Percentiles rank a stretch among this genome's conserved stretches.
Conservation (phyloP, 2,329 filamentous ascomycete species). For the Diatrype stigma region DNA sequence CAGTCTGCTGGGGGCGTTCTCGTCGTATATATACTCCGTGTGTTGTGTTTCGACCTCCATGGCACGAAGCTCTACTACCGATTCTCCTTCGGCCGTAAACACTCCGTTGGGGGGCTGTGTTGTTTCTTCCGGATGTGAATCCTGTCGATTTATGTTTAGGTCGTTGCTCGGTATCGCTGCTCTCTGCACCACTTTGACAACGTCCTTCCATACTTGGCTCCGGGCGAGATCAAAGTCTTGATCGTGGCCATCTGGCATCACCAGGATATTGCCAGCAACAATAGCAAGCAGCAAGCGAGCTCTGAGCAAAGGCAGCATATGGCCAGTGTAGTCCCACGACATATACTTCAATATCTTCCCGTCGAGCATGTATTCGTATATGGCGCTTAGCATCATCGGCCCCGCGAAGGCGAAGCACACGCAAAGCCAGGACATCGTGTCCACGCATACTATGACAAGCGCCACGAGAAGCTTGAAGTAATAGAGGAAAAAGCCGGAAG, state of each 20-base stretch:
- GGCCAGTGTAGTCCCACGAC: no score
- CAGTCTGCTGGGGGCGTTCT: conserved; percentile 16
- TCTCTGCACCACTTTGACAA: no score
- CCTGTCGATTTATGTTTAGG: no score
- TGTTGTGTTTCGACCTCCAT: no score
- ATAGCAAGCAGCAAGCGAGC: conserved; percentile 26
- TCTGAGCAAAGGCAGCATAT: conserved; percentile 13
- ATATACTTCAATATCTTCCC: conserved; percentile 24
- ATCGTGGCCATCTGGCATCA: conserved; percentile 20
- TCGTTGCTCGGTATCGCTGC: no score
- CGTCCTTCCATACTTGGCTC: not conserved
- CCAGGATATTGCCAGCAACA: conserved; percentile 24
- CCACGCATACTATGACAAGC: conserved; percentile 17
- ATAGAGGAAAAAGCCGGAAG: conserved; percentile 25
- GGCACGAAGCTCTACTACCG: no score
- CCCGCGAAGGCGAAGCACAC: conserved; percentile 27
- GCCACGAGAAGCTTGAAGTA: conserved; percentile 23
- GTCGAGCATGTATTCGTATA: conserved; percentile 28
- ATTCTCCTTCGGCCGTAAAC: no score
- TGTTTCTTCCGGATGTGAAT: no score
- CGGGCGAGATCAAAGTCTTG: conserved; percentile 5
- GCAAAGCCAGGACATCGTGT: conserved; percentile 24
- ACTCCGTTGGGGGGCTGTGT: no score
- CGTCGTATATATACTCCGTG: not conserved
- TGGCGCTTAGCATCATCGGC: conserved; percentile 24